Base-by-base conservation (phyloP, 1,284 basidiomycete species). In the Malassezia caprae region DNA sequence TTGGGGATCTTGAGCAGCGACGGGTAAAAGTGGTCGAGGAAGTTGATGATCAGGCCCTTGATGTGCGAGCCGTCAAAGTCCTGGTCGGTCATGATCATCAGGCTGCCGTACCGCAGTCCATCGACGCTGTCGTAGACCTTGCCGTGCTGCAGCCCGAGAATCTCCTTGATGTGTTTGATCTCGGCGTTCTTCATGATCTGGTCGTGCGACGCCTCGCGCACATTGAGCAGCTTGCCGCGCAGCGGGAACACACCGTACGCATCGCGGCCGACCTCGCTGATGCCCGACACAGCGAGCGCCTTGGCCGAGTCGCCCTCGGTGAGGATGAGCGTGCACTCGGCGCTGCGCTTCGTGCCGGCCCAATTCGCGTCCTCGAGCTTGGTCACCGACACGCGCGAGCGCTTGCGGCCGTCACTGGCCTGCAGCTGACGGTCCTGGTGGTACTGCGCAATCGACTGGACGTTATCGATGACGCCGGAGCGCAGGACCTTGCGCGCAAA, bases 71-170 rank as follows among this genome's bases (percentile, higher is more conserved):
- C 94, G 78, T 99, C 94, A 78, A 98, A 90, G 83, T 99, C 94
- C 65, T 96, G 91, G 85, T 99, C 94, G 12, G 94, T 91, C 94
- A 99, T 99, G 72, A 99, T 90, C 94, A 99, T 99, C 58, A 99
- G 76, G 55, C 85, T 84, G 1, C 94, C 94, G 70, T 99, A 99
- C 23, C 94, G 84, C 72, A 99, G 77, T 63, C 82, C 85, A 45
- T 80, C 78, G 15, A 82, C 78, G 50, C 81, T 82, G 23, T 78
- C 79, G 76, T 99, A 99, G 60, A 86, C 84, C 76, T 90, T 90
- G 68, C 87, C 87, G 73, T 94, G 90, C 76, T 94, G 90, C 56
- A 98, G 77, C 19, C 94, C 94, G 78, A 99, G 82, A 66, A 98
- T 98, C 79, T 96, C 88, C 81, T 93, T 96, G 80, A 99, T 90